These are phyloP conservation scores for Ceratopteris richardii DNA, from an alignment of 75 land plant species.

Conservation along the genomic window DNA sequence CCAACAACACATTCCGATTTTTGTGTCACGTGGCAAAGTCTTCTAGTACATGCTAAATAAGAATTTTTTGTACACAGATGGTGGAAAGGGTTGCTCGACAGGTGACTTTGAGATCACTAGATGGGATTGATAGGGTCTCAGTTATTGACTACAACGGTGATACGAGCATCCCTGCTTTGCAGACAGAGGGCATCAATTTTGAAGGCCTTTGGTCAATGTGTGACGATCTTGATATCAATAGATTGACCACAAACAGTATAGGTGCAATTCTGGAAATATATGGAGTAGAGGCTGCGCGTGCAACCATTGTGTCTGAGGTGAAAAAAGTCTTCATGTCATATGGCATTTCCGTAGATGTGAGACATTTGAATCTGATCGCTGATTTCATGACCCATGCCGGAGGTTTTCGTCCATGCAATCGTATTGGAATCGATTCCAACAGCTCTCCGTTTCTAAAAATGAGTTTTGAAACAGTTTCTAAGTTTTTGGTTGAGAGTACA, in stretches of 20 bases:
- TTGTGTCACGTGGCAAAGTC: background rate
- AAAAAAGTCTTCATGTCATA: constrained; percentile 55
- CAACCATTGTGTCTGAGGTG: constrained; percentile 66
- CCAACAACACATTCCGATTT: too few species aligned
- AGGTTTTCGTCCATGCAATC: constrained; percentile 64
- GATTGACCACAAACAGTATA: constrained; percentile 57
- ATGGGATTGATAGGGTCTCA: constrained; percentile 50
- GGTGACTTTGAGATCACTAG: constrained; percentile 41
- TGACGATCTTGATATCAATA: constrained; percentile 59
- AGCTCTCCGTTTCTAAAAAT: constrained; percentile 78
- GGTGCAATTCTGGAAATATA: constrained; percentile 62
- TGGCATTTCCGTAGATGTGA: constrained; percentile 52
- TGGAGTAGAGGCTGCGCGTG: constrained; percentile 91
- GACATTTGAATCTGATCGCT: constrained; percentile 71
- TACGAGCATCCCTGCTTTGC: constrained; percentile 34
- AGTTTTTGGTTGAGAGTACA: constrained; percentile 72
- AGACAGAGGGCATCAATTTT: constrained; percentile 81
- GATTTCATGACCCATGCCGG: constrained; percentile 92
- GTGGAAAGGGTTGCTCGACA: constrained; percentile 57
- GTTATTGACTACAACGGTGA: constrained; percentile 36
- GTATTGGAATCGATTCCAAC: constrained; percentile 54
- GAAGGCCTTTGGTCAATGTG: constrained; percentile 42
- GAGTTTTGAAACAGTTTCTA: constrained; percentile 85
- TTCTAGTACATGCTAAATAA: background rate
- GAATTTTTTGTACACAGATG: constrained; percentile 38